Conservation (phyloP, 768 basidiomycete genomes). For the Boletus vermiculosoides region DNA sequence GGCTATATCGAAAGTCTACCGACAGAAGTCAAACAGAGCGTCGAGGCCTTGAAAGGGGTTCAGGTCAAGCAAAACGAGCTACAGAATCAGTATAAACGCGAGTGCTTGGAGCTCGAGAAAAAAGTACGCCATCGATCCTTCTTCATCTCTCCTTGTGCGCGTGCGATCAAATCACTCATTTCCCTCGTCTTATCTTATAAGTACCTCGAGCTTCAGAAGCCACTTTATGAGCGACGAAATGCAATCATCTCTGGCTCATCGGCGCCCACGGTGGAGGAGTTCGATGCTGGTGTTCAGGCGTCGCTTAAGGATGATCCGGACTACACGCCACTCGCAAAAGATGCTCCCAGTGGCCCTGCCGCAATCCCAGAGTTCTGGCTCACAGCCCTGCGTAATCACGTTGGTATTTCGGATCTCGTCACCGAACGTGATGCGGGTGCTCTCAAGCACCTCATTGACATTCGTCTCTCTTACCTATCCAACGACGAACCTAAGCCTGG, state of each 20-base stretch:
- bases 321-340: constrained; percentile 60
- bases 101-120: constrained; percentile 93
- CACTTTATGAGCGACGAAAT: constrained; percentile 82
- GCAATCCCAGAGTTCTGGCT: constrained; percentile 96
- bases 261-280: constrained; percentile 75
- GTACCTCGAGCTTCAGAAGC: constrained; percentile 77
- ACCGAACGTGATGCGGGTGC: constrained; percentile 90
- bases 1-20: constrained; percentile 94
- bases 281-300: constrained; percentile 73
- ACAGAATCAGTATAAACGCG: constrained; percentile 89
- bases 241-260: constrained; percentile 79
- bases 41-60: constrained; percentile 92
- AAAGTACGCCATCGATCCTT: constrained; percentile 55
- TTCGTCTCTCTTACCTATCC: constrained; percentile 75
- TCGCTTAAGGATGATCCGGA: constrained; percentile 75
- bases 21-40: constrained; percentile 71
- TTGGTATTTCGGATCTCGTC: constrained; percentile 82
- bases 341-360: constrained; percentile 40
- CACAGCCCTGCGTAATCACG: constrained; percentile 90
- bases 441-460: constrained; percentile 78
- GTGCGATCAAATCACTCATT: constrained; percentile 10
- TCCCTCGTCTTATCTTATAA: constrained; percentile 25
- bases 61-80: constrained; percentile 90
- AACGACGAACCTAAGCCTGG: constrained; percentile 72
- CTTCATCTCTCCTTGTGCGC: constrained; percentile 11